Evolutionary conservation across 83 land plant genomes (phyloP), one percentile per base, ranked within the genome.

Genomic region (Thuja plicata): DNA sequence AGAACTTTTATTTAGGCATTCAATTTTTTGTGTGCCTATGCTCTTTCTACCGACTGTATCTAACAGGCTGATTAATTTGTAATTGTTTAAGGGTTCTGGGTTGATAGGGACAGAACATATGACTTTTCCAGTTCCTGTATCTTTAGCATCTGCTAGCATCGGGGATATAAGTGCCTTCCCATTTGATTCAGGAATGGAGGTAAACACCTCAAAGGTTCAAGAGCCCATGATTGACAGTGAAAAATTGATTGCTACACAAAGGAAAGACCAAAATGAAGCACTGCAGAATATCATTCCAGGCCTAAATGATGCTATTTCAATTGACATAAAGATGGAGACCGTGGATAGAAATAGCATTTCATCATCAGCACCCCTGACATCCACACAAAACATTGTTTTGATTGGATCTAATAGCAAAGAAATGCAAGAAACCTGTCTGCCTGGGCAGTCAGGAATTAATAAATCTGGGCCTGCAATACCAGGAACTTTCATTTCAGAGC

Each of bases 371-470:
- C 84, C 84, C 27, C 43, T 41, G 46, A 80, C 84, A 21, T 40
- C 84, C 8, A 80, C 84, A 41, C 84, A 41, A 21, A 41, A 41
- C 24, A 9, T 41, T 41, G 10, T 85, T 35, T 50, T 85, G 86
- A n/a, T 15, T 85, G 55, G 38, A 38, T 85, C 86, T 32, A 50
- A 85, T 52, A 79, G 74, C 12, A 88, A 38, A 48, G 91, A 88
- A 19, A 85, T 79, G 6, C 17, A 43, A 27, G 89, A 83, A 88
- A 87, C 91, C 87, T 88, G 91, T 41, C 84, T 88, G 34, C 13
- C 89, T 88, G 87, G 86, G 35, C 78, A 89, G 45, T 88, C 91
- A 88, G 87, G 92, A 83, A 90, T 83, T 38, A 89, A 91, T 84
- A 60, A 9, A 35, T 86, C 80, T n/a, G 90, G 86, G 60, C 54